These are phyloP conservation scores for Echinochloa phyllopogon DNA, from an alignment of 176 grass and related monocot species.

Conservation along the genomic window DNA sequence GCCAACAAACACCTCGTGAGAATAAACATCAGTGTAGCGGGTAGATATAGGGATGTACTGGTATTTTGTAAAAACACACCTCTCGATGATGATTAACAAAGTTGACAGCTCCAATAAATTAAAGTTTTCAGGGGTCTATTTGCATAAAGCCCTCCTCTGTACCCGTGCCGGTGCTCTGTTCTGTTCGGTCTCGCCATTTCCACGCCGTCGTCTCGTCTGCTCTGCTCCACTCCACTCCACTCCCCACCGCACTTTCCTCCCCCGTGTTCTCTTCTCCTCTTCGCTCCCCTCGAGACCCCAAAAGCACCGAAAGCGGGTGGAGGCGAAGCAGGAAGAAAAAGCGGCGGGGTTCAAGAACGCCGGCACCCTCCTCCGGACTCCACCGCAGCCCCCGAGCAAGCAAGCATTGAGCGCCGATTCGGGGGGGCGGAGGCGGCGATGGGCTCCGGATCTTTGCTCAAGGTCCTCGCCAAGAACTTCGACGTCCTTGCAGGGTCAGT, in stretches of 20 bases:
- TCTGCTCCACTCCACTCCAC: constrained; percentile 19
- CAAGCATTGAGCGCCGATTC: not conserved
- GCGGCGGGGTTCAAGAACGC: not conserved
- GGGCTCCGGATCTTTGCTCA: constrained; percentile 68
- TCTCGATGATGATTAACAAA: not conserved
- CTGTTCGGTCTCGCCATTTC: constrained; percentile 31
- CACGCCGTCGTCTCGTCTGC: constrained; percentile 18
- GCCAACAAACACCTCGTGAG: too few relatives aligned
- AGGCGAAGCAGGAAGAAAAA: not conserved
- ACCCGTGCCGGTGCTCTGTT: constrained; percentile 35
- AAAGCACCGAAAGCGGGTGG: constrained; percentile 41
- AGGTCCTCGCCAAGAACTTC: constrained; percentile 68
- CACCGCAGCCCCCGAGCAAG: not conserved
- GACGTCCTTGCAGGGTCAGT: constrained; percentile 78
- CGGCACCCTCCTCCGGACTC: not conserved
- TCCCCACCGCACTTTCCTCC: constrained; percentile 38
- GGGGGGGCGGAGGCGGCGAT: not conserved
- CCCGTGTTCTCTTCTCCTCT: constrained; percentile 1
- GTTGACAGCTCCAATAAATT: not conserved
- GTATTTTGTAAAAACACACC: not conserved
- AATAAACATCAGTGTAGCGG: too few relatives aligned
- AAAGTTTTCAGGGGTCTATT: not conserved
- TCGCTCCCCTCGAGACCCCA: constrained; percentile 43
- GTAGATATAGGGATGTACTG: too few relatives aligned
- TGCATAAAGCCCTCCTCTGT: constrained; percentile 25